phyloP scores from a whole-genome alignment of 2,329 filamentous ascomycete genomes.

The Phoma sp. region DNA sequence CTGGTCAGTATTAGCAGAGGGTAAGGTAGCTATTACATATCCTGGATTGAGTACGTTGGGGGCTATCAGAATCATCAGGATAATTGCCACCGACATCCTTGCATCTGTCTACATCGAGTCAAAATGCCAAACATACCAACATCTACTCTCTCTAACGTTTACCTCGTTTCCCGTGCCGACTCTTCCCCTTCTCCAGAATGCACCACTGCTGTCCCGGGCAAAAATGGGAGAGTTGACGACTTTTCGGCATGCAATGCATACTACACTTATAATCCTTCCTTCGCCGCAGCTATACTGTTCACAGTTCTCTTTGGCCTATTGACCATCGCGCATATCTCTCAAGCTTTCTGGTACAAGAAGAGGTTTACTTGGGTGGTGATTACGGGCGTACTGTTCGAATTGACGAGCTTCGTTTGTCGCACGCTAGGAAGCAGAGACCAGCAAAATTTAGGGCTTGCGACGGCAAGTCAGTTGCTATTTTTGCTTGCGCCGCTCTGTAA shows the following conservation, averaged over 20 bases:
- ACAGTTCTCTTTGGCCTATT: constrained; percentile 34
- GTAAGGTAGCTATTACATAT: too few species aligned
- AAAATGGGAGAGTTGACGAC: constrained; percentile 33
- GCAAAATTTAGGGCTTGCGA: constrained; percentile 40
- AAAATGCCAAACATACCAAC: neutral
- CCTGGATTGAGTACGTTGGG: too few species aligned
- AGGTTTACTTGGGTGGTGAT: constrained; percentile 55
- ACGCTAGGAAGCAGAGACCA: constrained; percentile 52
- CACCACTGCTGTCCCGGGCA: constrained; percentile 31
- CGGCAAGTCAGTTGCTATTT: constrained; percentile 52
- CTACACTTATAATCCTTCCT: constrained; percentile 34
- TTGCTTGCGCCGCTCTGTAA: constrained; percentile 51
- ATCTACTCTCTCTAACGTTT: neutral
- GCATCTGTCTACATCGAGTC: too few species aligned
- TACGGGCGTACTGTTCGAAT: constrained; percentile 55
- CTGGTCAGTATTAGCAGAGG: neutral
- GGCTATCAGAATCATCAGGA: neutral
- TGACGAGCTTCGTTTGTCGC: constrained; percentile 52
- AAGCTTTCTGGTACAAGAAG: constrained; percentile 38
- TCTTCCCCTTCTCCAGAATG: constrained; percentile 26
- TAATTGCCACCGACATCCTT: neutral
- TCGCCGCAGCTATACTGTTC: constrained; percentile 32
- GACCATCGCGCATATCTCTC: constrained; percentile 29
- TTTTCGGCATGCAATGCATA: constrained; percentile 36
- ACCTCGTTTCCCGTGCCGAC: constrained; percentile 8